phyloP scores from a whole-genome alignment of 1,139 yeast genomes.

The Saccharomyces hybrid region DNA sequence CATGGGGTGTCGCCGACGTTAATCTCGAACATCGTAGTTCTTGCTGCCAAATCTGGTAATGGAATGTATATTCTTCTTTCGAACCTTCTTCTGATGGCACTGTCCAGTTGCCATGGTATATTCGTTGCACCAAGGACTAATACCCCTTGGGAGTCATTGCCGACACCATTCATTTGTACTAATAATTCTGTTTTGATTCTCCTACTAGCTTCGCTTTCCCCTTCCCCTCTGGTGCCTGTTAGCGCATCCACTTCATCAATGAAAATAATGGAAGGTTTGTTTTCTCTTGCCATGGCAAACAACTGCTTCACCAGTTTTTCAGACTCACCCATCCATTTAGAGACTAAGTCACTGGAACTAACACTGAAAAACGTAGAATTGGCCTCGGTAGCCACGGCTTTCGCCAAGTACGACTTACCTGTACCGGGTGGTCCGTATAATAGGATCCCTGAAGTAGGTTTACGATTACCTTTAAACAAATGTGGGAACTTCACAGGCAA shows the following conservation, averaged over 20 bases:
- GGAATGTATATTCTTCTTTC: conserved; percentile 94
- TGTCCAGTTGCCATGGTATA: conserved; percentile 98
- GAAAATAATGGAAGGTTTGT: conserved; percentile 89
- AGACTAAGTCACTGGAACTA: conserved; percentile 86
- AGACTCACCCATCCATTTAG: conserved; percentile 99
- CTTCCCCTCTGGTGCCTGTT: conserved; percentile 98
- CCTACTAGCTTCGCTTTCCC: conserved; percentile 93
- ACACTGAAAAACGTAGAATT: conserved; percentile 94
- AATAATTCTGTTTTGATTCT: conserved; percentile 92
- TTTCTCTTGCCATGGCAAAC: conserved; percentile 92
- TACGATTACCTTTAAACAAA: conserved; percentile 85
- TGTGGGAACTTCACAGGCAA: conserved; percentile 94
- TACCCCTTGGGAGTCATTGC: conserved; percentile 89
- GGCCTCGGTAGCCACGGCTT: conserved; percentile 98
- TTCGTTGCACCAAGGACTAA: conserved; percentile 96
- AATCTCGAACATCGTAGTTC: conserved; percentile 88
- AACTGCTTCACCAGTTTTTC: conserved; percentile 92
- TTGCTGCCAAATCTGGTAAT: conserved; percentile 84
- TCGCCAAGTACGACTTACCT: conserved; percentile 93
- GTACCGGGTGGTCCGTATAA: conserved; percentile 99
- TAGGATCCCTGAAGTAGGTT: conserved; percentile 86
- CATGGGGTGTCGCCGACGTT: conserved; percentile 91
- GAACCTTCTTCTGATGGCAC: conserved; percentile 95
- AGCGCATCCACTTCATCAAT: conserved; percentile 97
- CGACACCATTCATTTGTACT: conserved; percentile 99